phyloP scores from a whole-genome alignment of 768 basidiomycete species.

The Rhodosporidiobolus sp. region DNA sequence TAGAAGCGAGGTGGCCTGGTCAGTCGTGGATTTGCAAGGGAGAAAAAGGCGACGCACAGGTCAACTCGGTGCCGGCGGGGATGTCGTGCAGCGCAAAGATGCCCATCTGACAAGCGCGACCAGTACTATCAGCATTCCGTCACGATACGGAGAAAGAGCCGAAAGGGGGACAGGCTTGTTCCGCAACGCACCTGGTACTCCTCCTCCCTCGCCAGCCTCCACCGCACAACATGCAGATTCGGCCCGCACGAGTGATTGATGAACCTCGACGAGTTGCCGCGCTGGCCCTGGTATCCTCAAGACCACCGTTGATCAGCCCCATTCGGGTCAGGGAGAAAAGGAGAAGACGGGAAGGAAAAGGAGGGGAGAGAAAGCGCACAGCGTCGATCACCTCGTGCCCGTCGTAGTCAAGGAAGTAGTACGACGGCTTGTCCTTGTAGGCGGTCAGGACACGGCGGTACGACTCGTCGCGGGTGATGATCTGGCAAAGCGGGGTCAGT shows the following conservation, averaged over 20 bases:
- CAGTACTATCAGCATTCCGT: not conserved
- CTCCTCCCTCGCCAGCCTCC: conserved; percentile 28
- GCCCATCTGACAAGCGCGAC: conserved; percentile 13
- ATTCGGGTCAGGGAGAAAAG: too few species aligned
- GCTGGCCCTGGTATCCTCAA: conserved; percentile 20
- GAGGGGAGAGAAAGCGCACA: conserved; percentile 4
- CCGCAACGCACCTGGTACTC: conserved; percentile 34
- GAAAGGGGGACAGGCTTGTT: not conserved
- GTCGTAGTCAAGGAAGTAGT: conserved; percentile 40
- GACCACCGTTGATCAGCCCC: not conserved
- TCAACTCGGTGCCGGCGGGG: conserved; percentile 25
- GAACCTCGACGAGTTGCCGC: conserved; percentile 33
- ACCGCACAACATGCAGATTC: conserved; percentile 32
- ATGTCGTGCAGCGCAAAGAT: conserved; percentile 36
- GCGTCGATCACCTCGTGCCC: conserved; percentile 37
- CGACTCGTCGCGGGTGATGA: conserved; percentile 37
- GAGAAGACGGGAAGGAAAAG: too few species aligned
- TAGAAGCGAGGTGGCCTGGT: not conserved
- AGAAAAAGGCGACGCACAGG: conserved; percentile 10
- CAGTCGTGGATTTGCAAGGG: not conserved
- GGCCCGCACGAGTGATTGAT: conserved; percentile 41
- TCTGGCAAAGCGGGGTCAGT: not conserved
- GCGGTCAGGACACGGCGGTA: conserved; percentile 28
- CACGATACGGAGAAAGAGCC: not conserved
- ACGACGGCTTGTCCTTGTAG: conserved; percentile 23